Base-by-base conservation (phyloP, 768 basidiomycete genomes). In the Russula emetica region DNA sequence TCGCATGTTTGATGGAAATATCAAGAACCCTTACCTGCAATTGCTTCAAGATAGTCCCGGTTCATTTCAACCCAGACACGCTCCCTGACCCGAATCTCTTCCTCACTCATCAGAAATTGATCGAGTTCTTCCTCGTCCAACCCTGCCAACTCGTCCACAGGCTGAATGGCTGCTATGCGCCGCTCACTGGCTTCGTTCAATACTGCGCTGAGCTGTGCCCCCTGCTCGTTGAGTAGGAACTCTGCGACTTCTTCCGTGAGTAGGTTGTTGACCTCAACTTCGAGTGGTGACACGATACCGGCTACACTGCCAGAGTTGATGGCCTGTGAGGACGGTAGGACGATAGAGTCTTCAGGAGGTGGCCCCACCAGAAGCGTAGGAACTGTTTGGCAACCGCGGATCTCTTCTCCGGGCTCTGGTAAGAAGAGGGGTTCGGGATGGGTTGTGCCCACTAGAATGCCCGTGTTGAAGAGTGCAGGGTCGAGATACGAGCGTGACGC, bases 61-160 rank as follows among this genome's bases (percentile, higher is more conserved):
- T 97, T 97, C 70, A 93, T 78, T 75, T 95, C 93, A 54, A 95
- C 92, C 94, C 94, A 98, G 1, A 97, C 84, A 13, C 92, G 85
- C 73, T 93, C 92, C 74, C 91, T 98, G 71, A 92, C 79, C 72
- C 79, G 85, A 4, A 91, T 87, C 74, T 96, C 94, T 26, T 88
- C 88, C 40, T 88, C 87, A 9, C 81, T 84, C 26, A 94, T 75
- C 60, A 92, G 76, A 71, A 97, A 89, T 28, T 78, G 78, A 72
- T 96, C 88, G 49, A 97, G 79, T 72, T 98, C 94, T 6, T 87
- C 91, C 70, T 98, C 94, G 73, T 97, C 88, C n/a, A 98, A 78
- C 18, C 88, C 92, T 24, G 78, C 72, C 52, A 93, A 76, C 66
- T 89, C 87, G 67, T 91, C 82, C 50, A 72, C 73, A 3, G 71